Base-by-base conservation (phyloP, 768 basidiomycete species). In the Podaxis rugospora region DNA sequence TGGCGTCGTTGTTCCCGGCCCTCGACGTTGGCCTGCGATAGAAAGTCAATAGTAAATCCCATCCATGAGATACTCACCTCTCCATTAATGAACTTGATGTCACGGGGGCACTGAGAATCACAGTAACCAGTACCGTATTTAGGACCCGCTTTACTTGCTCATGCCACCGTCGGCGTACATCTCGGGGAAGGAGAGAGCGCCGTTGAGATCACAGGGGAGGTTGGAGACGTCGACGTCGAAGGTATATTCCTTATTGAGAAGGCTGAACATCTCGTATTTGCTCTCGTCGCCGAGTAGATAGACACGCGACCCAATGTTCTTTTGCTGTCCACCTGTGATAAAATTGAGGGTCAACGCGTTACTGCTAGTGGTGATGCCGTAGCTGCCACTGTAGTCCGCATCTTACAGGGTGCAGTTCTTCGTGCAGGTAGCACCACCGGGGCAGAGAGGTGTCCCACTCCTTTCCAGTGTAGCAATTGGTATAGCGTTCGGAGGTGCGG, bases 361-460 rank as follows among this genome's bases (percentile, higher is more conserved):
- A 51, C 77, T 76, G 64, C 66, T 69, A 55, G 76, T 70, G 60
- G 75, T 76, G 44, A 67, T 64, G 52, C 66, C 66, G 46, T 67
- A 67, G 40, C 65, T 66, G 23, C 40, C 64, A 74, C 61, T 72
- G 65, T 76, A 76, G 63, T 74, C 70, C 6, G 75, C 75, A 57
- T 71, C 71, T 18, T 74, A 69, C 40, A 72, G 55, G 28, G 71
- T 69, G 50, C 71, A 72, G 57, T 68, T 67, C 37, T 61, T 16
- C 2, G 79, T 75, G 67, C 79, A 80, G 55, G 75, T 75, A 5
- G 65, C 65, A 49, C 69, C 66, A 66, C 76, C 72, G 27, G 78
- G 72, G 70, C 79, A 80, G 51, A 78, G 78, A 68, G 3, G 73
- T 63, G 42, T 67, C 62, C 65, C 66, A 67, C 40, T 63, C 64